Conservation (phyloP, 2,329 filamentous ascomycete species). For the Tolypocladium paradoxum region DNA sequence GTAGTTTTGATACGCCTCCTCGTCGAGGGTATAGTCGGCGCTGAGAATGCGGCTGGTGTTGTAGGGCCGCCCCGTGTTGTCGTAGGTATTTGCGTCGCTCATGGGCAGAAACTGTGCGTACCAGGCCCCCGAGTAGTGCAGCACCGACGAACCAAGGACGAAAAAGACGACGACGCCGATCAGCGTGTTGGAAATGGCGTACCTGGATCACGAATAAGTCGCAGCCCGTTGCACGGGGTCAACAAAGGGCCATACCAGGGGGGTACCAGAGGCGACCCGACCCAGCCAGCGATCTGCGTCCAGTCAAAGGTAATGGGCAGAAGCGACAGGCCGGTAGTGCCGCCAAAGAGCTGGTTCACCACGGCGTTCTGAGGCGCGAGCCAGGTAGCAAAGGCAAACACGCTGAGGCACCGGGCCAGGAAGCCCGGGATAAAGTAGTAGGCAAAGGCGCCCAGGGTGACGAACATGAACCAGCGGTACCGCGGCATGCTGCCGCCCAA, state of each 20-base stretch:
- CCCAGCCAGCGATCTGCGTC: constrained; percentile 60
- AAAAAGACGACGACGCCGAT: constrained; percentile 58
- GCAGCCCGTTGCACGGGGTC: neutral
- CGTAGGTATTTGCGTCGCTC: constrained; percentile 58
- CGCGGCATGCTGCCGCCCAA: constrained; percentile 56
- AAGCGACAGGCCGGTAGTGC: constrained; percentile 54
- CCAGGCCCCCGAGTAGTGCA: constrained; percentile 59
- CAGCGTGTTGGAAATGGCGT: constrained; percentile 62
- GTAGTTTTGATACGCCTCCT: constrained; percentile 53
- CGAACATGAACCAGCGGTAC: constrained; percentile 51
- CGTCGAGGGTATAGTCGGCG: constrained; percentile 49
- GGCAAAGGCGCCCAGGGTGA: constrained; percentile 45
- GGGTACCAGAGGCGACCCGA: constrained; percentile 57
- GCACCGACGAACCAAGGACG: constrained; percentile 43
- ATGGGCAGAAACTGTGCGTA: constrained; percentile 57
- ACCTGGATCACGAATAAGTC: constrained; percentile 26
- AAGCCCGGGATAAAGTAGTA: constrained; percentile 64
- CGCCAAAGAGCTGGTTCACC: constrained; percentile 65
- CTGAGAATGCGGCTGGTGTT: constrained; percentile 55
- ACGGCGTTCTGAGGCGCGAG: constrained; percentile 56
- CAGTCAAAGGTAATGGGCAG: constrained; percentile 69
- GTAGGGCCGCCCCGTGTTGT: constrained; percentile 56
- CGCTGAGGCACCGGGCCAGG: constrained; percentile 56
- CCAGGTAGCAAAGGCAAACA: constrained; percentile 64
- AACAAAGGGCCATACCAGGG: constrained; percentile 41